A percentile compares a stretch with the other conserved stretches of the same genome.
phyloP scores from a whole-genome alignment of 331 rosid species.

The Quercus tomentella region DNA sequence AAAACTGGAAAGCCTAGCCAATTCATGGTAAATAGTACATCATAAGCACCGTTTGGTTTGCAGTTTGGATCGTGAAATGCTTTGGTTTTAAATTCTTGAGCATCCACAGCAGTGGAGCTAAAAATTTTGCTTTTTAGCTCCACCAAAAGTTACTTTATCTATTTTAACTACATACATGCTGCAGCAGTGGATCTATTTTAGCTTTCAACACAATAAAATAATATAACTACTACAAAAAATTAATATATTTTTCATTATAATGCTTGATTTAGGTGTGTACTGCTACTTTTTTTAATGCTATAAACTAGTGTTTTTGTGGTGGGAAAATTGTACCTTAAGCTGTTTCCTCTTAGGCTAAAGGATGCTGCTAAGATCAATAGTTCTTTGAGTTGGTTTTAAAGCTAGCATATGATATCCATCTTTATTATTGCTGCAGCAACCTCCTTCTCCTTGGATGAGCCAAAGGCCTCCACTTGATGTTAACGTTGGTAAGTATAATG shows the following conservation, averaged over 20 bases:
- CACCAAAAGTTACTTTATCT: too few relatives aligned
- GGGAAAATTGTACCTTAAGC: not conserved
- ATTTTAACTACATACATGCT: too few relatives aligned
- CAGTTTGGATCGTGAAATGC: not conserved
- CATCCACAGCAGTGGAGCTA: too few relatives aligned
- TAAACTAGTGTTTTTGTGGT: not conserved
- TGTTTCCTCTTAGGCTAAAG: not conserved
- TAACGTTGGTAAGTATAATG: conserved; percentile 76
- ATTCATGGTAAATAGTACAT: conserved; percentile 52
- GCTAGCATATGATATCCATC: conserved; percentile 11
- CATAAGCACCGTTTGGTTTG: not conserved
- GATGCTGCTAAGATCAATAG: not conserved
- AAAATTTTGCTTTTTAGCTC: too few relatives aligned
- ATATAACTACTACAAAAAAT: too few relatives aligned
- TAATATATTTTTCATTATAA: too few relatives aligned
- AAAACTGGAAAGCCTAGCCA: conserved; percentile 73
- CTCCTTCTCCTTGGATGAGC: conserved; percentile 93
- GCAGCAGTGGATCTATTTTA: too few relatives aligned
- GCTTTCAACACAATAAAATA: too few relatives aligned
- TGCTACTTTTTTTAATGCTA: conserved; percentile 3
- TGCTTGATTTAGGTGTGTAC: not conserved
- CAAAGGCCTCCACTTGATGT: conserved; percentile 92
- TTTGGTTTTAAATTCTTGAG: not conserved
- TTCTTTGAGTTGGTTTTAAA: not conserved
- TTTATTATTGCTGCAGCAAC: conserved; percentile 60